A percentile compares a stretch with the other conserved stretches of the same genome.
Evolutionary conservation across 768 basidiomycete species (phyloP).

Genomic region (Hygrocybe punicea): DNA sequence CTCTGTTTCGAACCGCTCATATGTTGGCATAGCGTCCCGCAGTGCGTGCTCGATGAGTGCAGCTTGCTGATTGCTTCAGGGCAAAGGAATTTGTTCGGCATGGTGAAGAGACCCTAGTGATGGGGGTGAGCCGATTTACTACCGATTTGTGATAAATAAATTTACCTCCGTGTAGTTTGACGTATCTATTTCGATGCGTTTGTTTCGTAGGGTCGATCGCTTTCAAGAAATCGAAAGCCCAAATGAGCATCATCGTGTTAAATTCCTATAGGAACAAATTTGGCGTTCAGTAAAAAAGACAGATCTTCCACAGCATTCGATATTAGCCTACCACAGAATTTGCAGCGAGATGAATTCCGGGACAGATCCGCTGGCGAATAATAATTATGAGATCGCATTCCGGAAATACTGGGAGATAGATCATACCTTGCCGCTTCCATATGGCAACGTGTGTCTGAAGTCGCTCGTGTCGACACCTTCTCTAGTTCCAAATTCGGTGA

Average conservation of each 20-base stretch:
- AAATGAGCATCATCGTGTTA: slow-evolving; percentile 27
- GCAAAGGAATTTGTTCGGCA: slow-evolving; percentile 18
- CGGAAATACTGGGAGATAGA: not conserved
- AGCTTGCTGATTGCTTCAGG: slow-evolving; percentile 13
- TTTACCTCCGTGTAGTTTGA: slow-evolving; percentile 15
- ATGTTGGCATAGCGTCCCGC: slow-evolving; percentile 9
- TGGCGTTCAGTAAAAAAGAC: not conserved
- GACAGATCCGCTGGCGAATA: slow-evolving; percentile 17
- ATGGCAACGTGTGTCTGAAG: slow-evolving; percentile 11
- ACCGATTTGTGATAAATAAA: not conserved
- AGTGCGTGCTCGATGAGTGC: slow-evolving; percentile 17
- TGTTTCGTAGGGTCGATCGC: slow-evolving; percentile 2
- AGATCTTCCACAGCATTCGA: not conserved
- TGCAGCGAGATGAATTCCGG: slow-evolving; percentile 16
- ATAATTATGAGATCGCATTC: not conserved
- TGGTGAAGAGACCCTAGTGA: slow-evolving; percentile 13
- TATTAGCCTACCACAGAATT: slow-evolving; percentile 15
- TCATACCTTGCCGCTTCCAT: slow-evolving; percentile 19
- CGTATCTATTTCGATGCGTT: slow-evolving; percentile 10
- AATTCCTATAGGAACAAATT: slow-evolving; percentile 14
- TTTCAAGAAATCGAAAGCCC: slow-evolving; percentile 28
- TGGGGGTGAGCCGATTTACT: not conserved
- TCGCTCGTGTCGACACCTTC: slow-evolving; percentile 10
- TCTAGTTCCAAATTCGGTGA: slow-evolving; percentile 14
- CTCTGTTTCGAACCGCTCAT: slow-evolving; percentile 10